Percentiles rank a stretch among this genome's conserved stretches.
Evolutionary conservation across 805 yeast genomes (phyloP).

Genomic region (Kluyveromyces nonfermentans): DNA sequence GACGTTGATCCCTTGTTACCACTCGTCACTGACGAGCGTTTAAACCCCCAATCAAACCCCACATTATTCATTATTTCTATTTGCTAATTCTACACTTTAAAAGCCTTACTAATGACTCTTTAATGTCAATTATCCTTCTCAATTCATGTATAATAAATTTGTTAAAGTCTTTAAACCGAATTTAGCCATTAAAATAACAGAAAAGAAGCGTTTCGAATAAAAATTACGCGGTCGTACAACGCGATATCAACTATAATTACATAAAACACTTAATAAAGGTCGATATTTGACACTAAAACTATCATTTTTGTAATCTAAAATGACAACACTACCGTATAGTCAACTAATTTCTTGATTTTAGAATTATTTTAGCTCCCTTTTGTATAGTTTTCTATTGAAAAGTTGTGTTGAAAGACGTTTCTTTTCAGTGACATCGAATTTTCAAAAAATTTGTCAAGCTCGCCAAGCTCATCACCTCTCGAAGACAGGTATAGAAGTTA

Average conservation of each 20-base stretch:
- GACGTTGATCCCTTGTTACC: neutral
- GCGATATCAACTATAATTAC: neutral
- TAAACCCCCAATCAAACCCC: slow-evolving; percentile 16
- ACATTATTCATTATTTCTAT: slow-evolving; percentile 7
- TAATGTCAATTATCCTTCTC: too few relatives aligned
- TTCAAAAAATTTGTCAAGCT: neutral
- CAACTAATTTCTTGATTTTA: too few relatives aligned
- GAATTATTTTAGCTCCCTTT: too few relatives aligned
- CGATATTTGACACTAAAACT: too few relatives aligned
- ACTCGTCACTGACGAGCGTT: slow-evolving; percentile 3
- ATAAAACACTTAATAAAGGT: neutral
- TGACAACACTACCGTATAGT: too few relatives aligned
- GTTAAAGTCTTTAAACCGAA: too few relatives aligned
- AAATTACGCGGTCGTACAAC: neutral
- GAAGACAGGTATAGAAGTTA: neutral
- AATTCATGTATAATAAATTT: too few relatives aligned
- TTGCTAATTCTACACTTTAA: neutral
- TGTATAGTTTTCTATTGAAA: neutral
- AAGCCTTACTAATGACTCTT: too few relatives aligned
- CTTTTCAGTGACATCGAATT: neutral
- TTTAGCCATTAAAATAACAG: neutral
- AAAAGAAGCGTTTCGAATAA: neutral
- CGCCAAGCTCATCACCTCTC: slow-evolving; percentile 1
- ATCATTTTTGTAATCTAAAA: too few relatives aligned
- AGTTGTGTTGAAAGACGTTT: neutral